phyloP scores from a whole-genome alignment of 2,329 filamentous ascomycete genomes.

The Ascochyta rabiei region DNA sequence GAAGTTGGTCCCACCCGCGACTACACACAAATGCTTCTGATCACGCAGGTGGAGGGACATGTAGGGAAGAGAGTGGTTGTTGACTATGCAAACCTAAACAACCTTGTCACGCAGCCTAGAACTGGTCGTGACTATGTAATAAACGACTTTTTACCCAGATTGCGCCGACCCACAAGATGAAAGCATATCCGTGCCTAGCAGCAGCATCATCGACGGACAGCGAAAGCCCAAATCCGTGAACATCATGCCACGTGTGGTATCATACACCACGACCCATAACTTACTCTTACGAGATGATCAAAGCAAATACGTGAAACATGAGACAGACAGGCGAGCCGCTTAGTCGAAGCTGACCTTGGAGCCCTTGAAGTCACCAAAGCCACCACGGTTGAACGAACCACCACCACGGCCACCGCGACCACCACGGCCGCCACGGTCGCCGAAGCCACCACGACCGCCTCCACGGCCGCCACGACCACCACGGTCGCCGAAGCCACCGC shows the following conservation, averaged over 20 bases:
- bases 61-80: constrained; percentile 11
- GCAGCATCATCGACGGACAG: constrained; percentile 15
- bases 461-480: constrained; percentile 55
- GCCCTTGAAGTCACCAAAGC: constrained; percentile 73
- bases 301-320: constrained; percentile 24
- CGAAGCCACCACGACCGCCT: constrained; percentile 55
- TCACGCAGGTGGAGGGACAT: too few species aligned
- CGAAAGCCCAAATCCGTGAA: constrained; percentile 16
- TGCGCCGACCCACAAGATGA: constrained; percentile 17
- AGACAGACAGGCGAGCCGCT: constrained; percentile 12
- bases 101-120: constrained; percentile 6
- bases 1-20: too few species aligned
- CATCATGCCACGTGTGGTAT: constrained; percentile 23
- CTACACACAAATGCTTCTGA: too few species aligned
- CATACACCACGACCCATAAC: constrained; percentile 27
- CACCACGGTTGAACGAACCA: constrained; percentile 56
- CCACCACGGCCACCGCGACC: constrained; percentile 57
- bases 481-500: constrained; percentile 57
- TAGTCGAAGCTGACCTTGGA: constrained; percentile 75
- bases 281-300: constrained; percentile 32
- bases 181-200: constrained; percentile 20
- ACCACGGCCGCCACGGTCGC: constrained; percentile 52
- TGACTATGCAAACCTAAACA: constrained; percentile 20
- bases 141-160: constrained; percentile 19
- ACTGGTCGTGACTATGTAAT: constrained; percentile 10